Evolutionary conservation across 2,329 filamentous ascomycete species (phyloP).

Genomic region (Neopestalotiopsis rosae): DNA sequence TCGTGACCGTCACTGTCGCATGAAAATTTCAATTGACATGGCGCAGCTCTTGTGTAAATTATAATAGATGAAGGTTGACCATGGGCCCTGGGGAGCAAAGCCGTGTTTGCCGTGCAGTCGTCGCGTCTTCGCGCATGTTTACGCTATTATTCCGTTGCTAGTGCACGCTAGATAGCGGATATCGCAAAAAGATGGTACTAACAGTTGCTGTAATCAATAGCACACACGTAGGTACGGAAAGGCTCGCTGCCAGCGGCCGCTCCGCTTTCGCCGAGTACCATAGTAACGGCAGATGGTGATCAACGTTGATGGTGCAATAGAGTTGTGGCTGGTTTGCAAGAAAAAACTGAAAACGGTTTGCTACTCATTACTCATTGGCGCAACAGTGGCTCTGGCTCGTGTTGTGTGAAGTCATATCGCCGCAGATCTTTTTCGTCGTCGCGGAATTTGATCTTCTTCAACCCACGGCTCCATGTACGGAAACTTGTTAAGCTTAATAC

Average conservation of each 20-base stretch:
- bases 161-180: too few relatives aligned
- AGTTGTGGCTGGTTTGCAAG: not conserved
- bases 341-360: not conserved
- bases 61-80: not conserved
- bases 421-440: not conserved
- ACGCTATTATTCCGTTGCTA: not conserved
- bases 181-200: too few relatives aligned
- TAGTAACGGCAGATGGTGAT: slow-evolving; percentile 10
- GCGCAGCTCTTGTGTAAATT: not conserved
- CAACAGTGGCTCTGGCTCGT: not conserved
- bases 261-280: slow-evolving; percentile 8
- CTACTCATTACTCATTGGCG: not conserved
- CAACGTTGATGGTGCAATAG: not conserved
- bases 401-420: not conserved
- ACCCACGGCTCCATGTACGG: too few relatives aligned
- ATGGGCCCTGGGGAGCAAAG: not conserved
- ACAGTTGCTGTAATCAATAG: too few relatives aligned
- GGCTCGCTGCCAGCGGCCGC: not conserved
- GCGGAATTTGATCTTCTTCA: too few relatives aligned
- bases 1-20: not conserved
- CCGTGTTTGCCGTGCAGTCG: not conserved
- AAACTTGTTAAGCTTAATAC: too few relatives aligned
- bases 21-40: not conserved
- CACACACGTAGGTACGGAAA: not conserved
- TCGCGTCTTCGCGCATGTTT: not conserved